A percentile compares a stretch with the other conserved stretches of the same genome.
Evolutionary conservation across 2,329 filamentous ascomycete species (phyloP).

Genomic region (Penicillium sumatraense): DNA sequence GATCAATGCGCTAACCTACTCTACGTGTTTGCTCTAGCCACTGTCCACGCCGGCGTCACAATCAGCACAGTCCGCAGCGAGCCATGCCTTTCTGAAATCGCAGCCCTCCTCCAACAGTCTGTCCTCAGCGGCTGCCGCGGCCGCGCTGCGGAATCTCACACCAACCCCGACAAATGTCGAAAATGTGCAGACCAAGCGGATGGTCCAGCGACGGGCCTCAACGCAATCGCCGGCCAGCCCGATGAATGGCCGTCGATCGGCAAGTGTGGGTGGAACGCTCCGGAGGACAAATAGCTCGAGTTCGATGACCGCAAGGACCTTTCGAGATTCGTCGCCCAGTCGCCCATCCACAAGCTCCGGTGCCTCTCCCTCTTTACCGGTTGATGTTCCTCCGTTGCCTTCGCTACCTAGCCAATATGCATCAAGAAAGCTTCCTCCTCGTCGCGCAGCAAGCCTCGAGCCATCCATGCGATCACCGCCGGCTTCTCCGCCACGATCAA

Average conservation of each 20-base stretch:
- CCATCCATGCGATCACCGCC: slow-evolving; percentile 53
- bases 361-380: slow-evolving; percentile 36
- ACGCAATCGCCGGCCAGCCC: slow-evolving; percentile 67
- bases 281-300: slow-evolving; percentile 71
- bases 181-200: slow-evolving; percentile 86
- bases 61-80: slow-evolving; percentile 78
- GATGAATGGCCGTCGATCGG: slow-evolving; percentile 46
- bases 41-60: slow-evolving; percentile 68
- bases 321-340: slow-evolving; percentile 73
- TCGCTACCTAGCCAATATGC: slow-evolving; percentile 63
- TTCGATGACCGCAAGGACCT: slow-evolving; percentile 89
- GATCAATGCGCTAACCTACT: slow-evolving; percentile 15
- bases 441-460: slow-evolving; percentile 57
- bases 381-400: slow-evolving; percentile 73
- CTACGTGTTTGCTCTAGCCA: slow-evolving; percentile 53
- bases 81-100: slow-evolving; percentile 76
- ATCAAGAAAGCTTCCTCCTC: slow-evolving; percentile 36
- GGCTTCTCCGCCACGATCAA: slow-evolving; percentile 43
- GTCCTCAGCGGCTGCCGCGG: slow-evolving; percentile 83
- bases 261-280: slow-evolving; percentile 48
- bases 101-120: slow-evolving; percentile 68
- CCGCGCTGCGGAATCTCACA: slow-evolving; percentile 78
- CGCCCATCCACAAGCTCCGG: slow-evolving; percentile 50
- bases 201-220: slow-evolving; percentile 72
- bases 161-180: slow-evolving; percentile 78